A percentile compares a stretch with the other conserved stretches of the same genome.
phyloP scores from a whole-genome alignment of 768 basidiomycete species.

The Suillus ampliporus region DNA sequence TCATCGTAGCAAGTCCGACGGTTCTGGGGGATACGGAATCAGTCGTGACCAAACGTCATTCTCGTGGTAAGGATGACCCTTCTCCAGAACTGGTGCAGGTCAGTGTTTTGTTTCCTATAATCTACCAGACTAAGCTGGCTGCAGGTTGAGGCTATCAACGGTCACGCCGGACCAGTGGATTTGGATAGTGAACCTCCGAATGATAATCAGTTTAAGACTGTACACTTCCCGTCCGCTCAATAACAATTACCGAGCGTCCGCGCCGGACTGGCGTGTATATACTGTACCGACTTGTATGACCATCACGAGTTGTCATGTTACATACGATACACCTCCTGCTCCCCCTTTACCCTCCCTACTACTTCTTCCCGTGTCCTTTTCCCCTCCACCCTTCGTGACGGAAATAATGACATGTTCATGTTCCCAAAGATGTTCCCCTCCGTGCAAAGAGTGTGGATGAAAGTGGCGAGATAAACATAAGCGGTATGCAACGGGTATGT shows the following conservation, averaged over 20 bases:
- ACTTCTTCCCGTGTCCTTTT: background rate
- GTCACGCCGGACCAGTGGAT: background rate
- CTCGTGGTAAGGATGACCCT: background rate
- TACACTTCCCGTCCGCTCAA: slow-evolving; percentile 43
- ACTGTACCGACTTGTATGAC: background rate
- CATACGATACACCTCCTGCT: background rate
- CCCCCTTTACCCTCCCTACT: background rate
- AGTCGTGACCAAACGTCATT: background rate
- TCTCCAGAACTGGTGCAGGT: slow-evolving; percentile 21
- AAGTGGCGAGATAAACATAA: slow-evolving; percentile 24
- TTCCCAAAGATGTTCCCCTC: slow-evolving; percentile 4
- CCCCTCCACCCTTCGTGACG: background rate
- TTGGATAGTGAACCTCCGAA: background rate
- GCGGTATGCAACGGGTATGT: slow-evolving; percentile 24
- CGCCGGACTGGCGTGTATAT: slow-evolving; percentile 9
- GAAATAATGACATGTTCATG: background rate
- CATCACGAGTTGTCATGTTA: slow-evolving; percentile 2
- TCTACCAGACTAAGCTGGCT: background rate
- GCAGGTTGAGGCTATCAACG: slow-evolving; percentile 16
- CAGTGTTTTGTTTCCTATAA: slow-evolving; percentile 16
- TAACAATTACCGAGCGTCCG: slow-evolving; percentile 34
- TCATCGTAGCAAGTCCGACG: background rate
- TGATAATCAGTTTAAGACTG: slow-evolving; percentile 23
- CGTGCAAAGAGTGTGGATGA: slow-evolving; percentile 15
- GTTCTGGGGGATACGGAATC: background rate